Base-by-base conservation (phyloP, 2,329 filamentous ascomycete genomes). In the Diaporthe citri region DNA sequence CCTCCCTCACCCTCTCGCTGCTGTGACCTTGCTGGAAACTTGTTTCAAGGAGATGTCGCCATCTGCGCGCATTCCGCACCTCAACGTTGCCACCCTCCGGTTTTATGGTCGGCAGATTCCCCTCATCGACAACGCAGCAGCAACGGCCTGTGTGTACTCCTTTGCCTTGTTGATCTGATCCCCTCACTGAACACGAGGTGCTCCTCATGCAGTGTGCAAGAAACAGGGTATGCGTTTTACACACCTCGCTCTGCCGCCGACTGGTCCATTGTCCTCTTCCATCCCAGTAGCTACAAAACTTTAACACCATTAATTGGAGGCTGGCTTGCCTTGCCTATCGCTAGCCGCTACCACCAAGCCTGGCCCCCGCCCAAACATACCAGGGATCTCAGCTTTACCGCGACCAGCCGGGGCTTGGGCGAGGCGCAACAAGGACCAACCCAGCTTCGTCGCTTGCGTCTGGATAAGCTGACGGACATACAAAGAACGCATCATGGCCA, bases 11-110 rank as follows among this genome's bases (percentile, higher is more conserved):
- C 22, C 46, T 69, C 64, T 52, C 48, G n/a, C 64, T 13, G 64
- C 34, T 55, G 64, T 55, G 41, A 69, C 64, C 48, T 69, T 39
- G 48, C 31, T 52, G 70, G 36, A 71, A 62, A 48, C 43, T 43
- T 64, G 57, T 74, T 71, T 71, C 73, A 74, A 59, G 73, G 43
- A 62, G 52, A 72, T 74, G 56, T 70, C 66, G 73, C 56, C 46
- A 36, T 55, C 48, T 56, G 36, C 67, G n/a, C 46, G 60, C 55
- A 66, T 59, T 28, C 46, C 72, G 66, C 60, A 57, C 51, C 62
- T 73, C 51, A 28, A 28, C 72, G n/a, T 56, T 36, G 43, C 73
- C 66, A 39, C 70, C 57, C 55, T 56, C 66, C 46, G 34, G 57
- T 39, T 51, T 25, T 70, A 1, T 71, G 66, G 60, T 36, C 62